Evolutionary conservation across 805 yeast genomes (phyloP).

Genomic region (Maudiozyma serrabonitensis): DNA sequence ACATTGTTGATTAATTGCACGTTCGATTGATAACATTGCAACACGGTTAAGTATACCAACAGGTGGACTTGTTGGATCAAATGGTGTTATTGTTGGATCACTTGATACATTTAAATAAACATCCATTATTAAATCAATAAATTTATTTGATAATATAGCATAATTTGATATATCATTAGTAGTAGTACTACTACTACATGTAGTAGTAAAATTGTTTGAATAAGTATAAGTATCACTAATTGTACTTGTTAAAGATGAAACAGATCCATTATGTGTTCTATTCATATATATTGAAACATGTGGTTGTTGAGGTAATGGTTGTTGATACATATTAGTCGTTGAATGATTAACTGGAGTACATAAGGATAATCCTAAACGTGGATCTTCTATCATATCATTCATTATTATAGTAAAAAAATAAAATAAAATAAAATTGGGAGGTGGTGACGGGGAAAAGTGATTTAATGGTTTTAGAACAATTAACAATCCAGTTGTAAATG

Average conservation of each 20-base stretch:
- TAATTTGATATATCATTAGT: background rate
- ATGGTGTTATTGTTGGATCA: slow-evolving; percentile 60
- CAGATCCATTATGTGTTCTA: background rate
- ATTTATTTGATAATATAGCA: slow-evolving; percentile 24
- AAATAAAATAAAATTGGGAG: too few relatives aligned
- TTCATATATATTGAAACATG: background rate
- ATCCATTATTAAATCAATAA: slow-evolving; percentile 38
- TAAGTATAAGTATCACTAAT: background rate
- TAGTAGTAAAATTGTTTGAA: background rate
- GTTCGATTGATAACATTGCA: slow-evolving; percentile 43
- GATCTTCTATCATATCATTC: background rate
- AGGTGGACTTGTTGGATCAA: slow-evolving; percentile 56
- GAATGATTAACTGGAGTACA: slow-evolving; percentile 1
- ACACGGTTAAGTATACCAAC: slow-evolving; percentile 54
- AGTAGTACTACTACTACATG: background rate
- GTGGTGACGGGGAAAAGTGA: too few relatives aligned
- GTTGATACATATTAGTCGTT: background rate
- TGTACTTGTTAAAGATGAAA: slow-evolving; percentile 5
- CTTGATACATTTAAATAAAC: slow-evolving; percentile 40
- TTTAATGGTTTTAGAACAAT: too few relatives aligned
- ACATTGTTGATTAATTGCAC: slow-evolving; percentile 26
- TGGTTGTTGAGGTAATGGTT: background rate
- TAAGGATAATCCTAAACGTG: background rate
- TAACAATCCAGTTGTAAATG: too few relatives aligned
- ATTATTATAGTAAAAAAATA: background rate